A percentile compares a stretch with the other conserved stretches of the same genome.
phyloP scores from a whole-genome alignment of 2,329 filamentous ascomycete genomes.

The Tolypocladium sp. region DNA sequence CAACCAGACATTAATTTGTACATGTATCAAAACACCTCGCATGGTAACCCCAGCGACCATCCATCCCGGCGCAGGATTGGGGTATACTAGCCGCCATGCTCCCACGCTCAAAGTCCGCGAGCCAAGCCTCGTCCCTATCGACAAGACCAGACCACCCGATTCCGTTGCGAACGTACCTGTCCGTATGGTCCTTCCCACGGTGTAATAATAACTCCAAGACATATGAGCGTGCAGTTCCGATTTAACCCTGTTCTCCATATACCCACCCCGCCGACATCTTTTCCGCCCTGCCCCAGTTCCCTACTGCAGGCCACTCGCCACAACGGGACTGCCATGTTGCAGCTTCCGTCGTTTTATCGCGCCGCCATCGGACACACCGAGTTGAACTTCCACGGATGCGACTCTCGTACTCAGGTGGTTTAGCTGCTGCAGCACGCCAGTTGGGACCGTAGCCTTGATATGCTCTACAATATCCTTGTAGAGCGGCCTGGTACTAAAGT shows the following conservation, averaged over 20 bases:
- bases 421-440: constrained; percentile 9
- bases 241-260: not conserved
- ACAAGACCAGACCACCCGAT: not conserved
- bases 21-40: not conserved
- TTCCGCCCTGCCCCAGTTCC: too few relatives aligned
- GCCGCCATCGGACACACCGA: not conserved
- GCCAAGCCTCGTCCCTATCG: not conserved
- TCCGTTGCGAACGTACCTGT: not conserved
- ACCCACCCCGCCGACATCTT: too few relatives aligned
- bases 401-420: constrained; percentile 9
- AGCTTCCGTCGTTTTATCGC: constrained; percentile 4
- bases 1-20: not conserved
- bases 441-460: constrained; percentile 19
- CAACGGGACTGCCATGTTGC: not conserved
- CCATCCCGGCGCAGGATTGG: not conserved
- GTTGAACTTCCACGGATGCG: constrained; percentile 9
- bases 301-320: not conserved
- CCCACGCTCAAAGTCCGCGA: not conserved
- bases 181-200: not conserved
- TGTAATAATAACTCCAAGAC: not conserved
- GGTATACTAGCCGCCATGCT: not conserved
- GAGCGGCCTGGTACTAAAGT: constrained; percentile 34
- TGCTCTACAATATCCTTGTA: constrained; percentile 29
- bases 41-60: not conserved
- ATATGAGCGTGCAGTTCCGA: not conserved